A percentile compares a stretch with the other conserved stretches of the same genome.
These are phyloP conservation scores for Fraxinus quadrangulata DNA, from an alignment of 257 asterid species.

Conservation along the genomic window DNA sequence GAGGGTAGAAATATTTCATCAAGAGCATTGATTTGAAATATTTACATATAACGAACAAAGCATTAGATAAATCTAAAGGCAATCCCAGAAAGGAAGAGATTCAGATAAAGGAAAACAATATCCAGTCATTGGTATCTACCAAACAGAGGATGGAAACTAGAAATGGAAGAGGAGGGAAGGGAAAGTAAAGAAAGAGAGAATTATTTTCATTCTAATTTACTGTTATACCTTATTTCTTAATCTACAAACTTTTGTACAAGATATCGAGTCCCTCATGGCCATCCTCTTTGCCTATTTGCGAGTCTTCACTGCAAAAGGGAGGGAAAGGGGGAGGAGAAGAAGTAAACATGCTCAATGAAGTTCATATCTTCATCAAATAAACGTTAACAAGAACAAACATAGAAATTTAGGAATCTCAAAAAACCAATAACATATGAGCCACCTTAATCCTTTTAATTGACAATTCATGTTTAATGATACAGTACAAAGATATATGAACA, in stretches of 20 bases:
- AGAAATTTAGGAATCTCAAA: too few relatives aligned
- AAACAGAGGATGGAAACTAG: neutral
- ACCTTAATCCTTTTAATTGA: too few relatives aligned
- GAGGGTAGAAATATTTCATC: neutral
- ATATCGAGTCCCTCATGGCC: slow-evolving; percentile 55
- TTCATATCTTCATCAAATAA: neutral
- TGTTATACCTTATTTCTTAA: neutral
- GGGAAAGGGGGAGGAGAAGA: slow-evolving; percentile 9
- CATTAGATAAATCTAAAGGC: neutral
- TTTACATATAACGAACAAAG: neutral
- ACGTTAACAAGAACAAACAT: neutral
- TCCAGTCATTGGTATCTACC: neutral
- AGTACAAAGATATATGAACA: too few relatives aligned
- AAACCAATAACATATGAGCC: too few relatives aligned
- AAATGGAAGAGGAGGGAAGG: neutral
- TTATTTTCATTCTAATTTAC: too few relatives aligned
- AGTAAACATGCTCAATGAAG: neutral
- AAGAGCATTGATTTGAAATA: slow-evolving; percentile 2
- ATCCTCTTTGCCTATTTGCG: slow-evolving; percentile 73
- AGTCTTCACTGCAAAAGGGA: slow-evolving; percentile 52
- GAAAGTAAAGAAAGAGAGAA: neutral
- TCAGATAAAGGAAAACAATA: neutral
- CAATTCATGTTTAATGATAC: too few relatives aligned
- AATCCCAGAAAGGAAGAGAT: neutral
- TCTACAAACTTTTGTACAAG: slow-evolving; percentile 32